Evolutionary conservation across 2,329 filamentous ascomycete species (phyloP), one percentile per base, ranked within the genome.

Genomic region (Arthrobotrys entomopaga): DNA sequence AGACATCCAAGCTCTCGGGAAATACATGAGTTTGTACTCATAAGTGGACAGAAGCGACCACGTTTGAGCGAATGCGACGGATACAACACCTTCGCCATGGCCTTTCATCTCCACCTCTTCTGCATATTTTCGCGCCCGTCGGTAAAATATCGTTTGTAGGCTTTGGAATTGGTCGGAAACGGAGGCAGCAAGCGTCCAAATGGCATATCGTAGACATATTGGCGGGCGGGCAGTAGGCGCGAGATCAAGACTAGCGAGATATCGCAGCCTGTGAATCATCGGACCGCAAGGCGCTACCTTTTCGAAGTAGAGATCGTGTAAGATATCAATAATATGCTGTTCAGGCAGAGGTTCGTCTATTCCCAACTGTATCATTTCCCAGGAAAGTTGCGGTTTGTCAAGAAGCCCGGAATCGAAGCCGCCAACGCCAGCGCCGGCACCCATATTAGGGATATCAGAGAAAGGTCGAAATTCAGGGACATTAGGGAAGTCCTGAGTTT

Each of bases 1-100:
- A 77, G 91, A 97, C 83, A 97, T 88, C 95, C 95, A 98, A 0
- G 95, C 95, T 77, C 95, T 86, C 0, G 95, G 94, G 78, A 98
- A 98, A 81, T 93, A 96, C 91, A 98, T 97, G 86, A 91, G 91
- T 82, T 94, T 97, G 84, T 97, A 98, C 81, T 99, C 95, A 79
- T 96, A 97, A 0, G 87, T 88, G 4, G 89, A 87, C 54, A 96
- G 85, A 19, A 98, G 83, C 24, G 89, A 84, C 86, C 96, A 96
- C 0, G 91, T 88, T 81, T 99, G 95, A 58, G 90, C 91, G 81
- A 97, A 92, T 15, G 90, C 89, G 29, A 97, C 85, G 0, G 90
- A 94, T 77, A 97, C 91, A 80, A 96, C 91, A 77, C 89, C 86
- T 81, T 98, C 94, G 61, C 95, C 95, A 77, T 94, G 93, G 2